These are phyloP conservation scores for Penicillium sp. DNA, from an alignment of 2,329 filamentous ascomycete genomes.

Conservation along the genomic window DNA sequence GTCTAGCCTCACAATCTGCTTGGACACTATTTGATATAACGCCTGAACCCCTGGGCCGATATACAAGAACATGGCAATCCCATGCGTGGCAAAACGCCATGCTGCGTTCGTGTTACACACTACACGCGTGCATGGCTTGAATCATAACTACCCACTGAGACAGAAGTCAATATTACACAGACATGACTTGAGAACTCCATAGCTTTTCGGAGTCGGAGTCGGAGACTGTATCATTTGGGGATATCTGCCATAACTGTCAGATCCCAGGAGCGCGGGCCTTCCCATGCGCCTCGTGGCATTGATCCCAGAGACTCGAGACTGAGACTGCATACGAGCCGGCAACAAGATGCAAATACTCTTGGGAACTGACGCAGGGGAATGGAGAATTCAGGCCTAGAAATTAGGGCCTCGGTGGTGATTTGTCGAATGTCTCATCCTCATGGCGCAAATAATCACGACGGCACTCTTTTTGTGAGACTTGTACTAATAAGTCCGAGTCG, in stretches of 20 bases:
- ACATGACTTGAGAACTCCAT: background rate
- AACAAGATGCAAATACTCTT: background rate
- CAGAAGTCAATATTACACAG: background rate
- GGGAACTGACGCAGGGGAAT: constrained; percentile 1
- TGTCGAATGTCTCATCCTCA: constrained; percentile 1
- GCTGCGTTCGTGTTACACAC: background rate
- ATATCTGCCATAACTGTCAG: background rate
- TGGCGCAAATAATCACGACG: constrained; percentile 7
- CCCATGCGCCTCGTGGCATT: background rate
- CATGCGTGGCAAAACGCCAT: background rate
- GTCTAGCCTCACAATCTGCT: too few species aligned
- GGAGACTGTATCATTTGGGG: constrained; percentile 7
- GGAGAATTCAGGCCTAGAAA: background rate
- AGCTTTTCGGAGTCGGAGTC: constrained; percentile 10
- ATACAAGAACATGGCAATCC: background rate
- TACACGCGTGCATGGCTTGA: background rate
- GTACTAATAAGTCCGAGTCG: constrained; percentile 6
- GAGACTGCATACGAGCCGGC: background rate
- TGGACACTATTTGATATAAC: too few species aligned
- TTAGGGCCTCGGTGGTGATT: constrained; percentile 7
- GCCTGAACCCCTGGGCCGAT: background rate
- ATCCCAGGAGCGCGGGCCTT: background rate
- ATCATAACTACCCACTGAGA: background rate
- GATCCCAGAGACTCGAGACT: background rate
- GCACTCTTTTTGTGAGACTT: constrained; percentile 6